Evolutionary conservation across 352 stramenopile genomes (phyloP).

Genomic region (Globisporangium acanthophoron): DNA sequence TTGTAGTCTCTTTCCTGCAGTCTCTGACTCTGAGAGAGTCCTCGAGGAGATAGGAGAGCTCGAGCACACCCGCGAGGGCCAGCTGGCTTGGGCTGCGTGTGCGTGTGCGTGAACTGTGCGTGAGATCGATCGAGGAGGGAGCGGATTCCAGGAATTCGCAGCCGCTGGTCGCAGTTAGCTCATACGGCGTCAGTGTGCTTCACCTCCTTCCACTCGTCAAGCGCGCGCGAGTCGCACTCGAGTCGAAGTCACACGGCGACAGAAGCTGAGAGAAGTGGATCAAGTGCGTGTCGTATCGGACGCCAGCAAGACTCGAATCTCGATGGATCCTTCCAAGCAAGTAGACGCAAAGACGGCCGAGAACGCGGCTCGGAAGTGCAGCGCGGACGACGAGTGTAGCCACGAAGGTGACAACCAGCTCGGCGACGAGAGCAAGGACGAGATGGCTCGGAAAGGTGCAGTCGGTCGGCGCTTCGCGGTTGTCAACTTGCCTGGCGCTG

Average conservation of each 20-base stretch:
- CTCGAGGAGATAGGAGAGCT: neutral
- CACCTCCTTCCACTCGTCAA: neutral
- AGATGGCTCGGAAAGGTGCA: constrained; percentile 7
- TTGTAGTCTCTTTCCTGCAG: too few relatives aligned
- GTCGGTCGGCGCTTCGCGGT: constrained; percentile 14
- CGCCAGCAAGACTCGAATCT: neutral
- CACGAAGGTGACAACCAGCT: neutral
- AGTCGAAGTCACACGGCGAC: too few relatives aligned
- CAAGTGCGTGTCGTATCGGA: too few relatives aligned
- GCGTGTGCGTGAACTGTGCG: neutral
- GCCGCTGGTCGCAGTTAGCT: neutral
- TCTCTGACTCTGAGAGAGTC: too few relatives aligned
- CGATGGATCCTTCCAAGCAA: neutral
- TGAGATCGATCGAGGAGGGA: neutral
- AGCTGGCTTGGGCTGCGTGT: neutral
- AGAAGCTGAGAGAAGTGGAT: neutral
- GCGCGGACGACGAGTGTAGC: constrained; percentile 1
- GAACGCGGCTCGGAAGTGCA: neutral
- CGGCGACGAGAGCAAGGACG: constrained; percentile 10
- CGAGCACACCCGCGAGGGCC: neutral
- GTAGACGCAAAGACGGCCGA: constrained; percentile 1
- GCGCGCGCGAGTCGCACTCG: neutral
- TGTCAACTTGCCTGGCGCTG: neutral
- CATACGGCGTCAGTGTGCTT: too few relatives aligned
- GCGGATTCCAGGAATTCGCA: constrained; percentile 1